Evolutionary conservation across 257 asterid genomes (phyloP).

Genomic region (Solanum lignicaule): DNA sequence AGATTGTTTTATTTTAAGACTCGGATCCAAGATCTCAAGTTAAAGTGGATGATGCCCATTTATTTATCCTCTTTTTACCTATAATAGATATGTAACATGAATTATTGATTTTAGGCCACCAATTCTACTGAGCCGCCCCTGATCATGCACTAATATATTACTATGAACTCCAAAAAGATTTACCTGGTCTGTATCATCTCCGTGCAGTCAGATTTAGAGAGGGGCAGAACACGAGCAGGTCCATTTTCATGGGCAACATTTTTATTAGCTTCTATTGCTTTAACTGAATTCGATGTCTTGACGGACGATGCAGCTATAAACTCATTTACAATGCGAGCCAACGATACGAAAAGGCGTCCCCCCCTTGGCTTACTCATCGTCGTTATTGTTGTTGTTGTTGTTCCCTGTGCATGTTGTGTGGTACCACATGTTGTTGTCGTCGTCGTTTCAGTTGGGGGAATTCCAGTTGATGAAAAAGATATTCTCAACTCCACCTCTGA

Average conservation of each 20-base stretch:
- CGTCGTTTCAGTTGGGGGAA: not conserved
- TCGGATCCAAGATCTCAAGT: rapidly evolving
- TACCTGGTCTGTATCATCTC: not conserved
- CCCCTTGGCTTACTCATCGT: not conserved
- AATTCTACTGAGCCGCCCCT: not conserved
- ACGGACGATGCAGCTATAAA: not conserved
- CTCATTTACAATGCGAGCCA: not conserved
- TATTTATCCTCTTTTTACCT: too few relatives aligned
- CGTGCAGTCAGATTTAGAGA: not conserved
- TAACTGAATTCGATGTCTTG: not conserved
- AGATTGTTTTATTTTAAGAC: not conserved
- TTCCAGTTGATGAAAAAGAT: not conserved
- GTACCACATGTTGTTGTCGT: not conserved
- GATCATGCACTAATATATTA: not conserved
- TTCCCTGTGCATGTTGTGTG: not conserved
- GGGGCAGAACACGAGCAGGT: not conserved
- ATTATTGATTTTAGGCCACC: not conserved
- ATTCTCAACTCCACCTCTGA: not conserved
- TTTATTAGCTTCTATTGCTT: not conserved
- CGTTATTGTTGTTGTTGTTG: not conserved
- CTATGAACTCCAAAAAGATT: not conserved
- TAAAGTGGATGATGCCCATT: not conserved
- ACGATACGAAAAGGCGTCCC: not conserved
- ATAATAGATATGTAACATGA: not conserved
- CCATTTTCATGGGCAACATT: not conserved